Percentiles rank a stretch among this genome's conserved stretches.
Evolutionary conservation across 495 filamentous ascomycete genomes (phyloP).

Genomic region (Xylaria intraflava): DNA sequence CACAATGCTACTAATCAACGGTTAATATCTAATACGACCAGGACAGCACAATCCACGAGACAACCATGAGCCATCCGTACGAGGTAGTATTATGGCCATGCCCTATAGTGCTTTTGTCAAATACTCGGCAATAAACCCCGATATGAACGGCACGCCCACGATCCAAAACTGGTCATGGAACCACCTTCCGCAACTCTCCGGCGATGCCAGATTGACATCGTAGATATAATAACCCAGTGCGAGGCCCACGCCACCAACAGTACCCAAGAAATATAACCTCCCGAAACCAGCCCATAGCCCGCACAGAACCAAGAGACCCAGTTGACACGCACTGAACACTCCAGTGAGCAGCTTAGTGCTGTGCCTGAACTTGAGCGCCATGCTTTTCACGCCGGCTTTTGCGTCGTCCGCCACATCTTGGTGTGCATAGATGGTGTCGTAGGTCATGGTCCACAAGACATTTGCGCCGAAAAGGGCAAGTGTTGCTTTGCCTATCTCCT

Average conservation of each 20-base stretch:
- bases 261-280: slow-evolving; percentile 9
- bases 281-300: slow-evolving; percentile 15
- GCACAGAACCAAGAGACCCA: slow-evolving; percentile 8
- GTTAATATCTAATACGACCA: too few species aligned
- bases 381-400: slow-evolving; percentile 33
- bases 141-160: slow-evolving; percentile 13
- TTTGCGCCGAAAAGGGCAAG: slow-evolving; percentile 20
- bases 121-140: slow-evolving; percentile 9
- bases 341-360: slow-evolving; percentile 13
- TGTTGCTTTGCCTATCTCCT: neutral
- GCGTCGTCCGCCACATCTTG: slow-evolving; percentile 40
- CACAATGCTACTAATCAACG: too few species aligned
- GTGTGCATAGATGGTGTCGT: slow-evolving; percentile 43
- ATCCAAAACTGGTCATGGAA: slow-evolving; percentile 24
- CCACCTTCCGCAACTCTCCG: slow-evolving; percentile 20
- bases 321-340: neutral
- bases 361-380: slow-evolving; percentile 31
- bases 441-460: slow-evolving; percentile 38
- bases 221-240: slow-evolving; percentile 15
- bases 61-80: too few species aligned
- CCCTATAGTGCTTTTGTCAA: too few species aligned
- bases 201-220: slow-evolving; percentile 18
- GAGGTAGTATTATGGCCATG: too few species aligned
- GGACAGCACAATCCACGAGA: too few species aligned
- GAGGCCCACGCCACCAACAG: slow-evolving; percentile 8